Evolutionary conservation across 805 yeast species (phyloP), one percentile per base, ranked within the genome.

Genomic region (Metschnikowia santaceciliae): DNA sequence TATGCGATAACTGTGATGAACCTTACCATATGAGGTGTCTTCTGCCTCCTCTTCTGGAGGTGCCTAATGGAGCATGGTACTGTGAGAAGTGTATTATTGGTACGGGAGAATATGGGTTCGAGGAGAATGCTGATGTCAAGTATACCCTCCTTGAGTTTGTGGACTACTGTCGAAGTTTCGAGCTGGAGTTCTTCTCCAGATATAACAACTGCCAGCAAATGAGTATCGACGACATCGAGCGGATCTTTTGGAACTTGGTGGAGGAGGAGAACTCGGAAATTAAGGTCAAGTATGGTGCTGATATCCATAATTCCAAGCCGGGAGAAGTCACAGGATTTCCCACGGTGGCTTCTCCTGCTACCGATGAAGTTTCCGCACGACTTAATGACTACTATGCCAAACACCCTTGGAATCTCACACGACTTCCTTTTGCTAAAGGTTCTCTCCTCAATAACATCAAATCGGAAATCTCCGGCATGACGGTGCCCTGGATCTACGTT

Each of bases 401-500:
- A 2, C 90, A 86, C 54, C 86, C 90, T 0, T 88, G 89, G 82
- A 89, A 89, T 61, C 69, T 89, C 55, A 81, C 88, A 17, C 82
- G 81, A 52, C 66, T 90, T 20, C 95, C 96, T 0, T 82, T 77
- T 65, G 79, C 85, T 11, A 67, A 76, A 37, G 86, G 89, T 0
- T 87, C 96, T 0, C 67, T 87, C n/a, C 69, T 88, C 47, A 82
- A 83, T 50, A 80, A 80, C 58, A 76, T 86, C 50, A 79, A 80
- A 50, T 78, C 81, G 17, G 78, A 81, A 32, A 86, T 92, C 2
- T 85, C 96, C 0, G 98, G 98, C 0, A 91, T 91, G 90, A 90
- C 97, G 0, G 79, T 88, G 17, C 98, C 98, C 0, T 91, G 98
- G 98, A 78, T 90, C 2, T 91, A 91, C 61, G 82, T 91, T 14